These are phyloP conservation scores for Arthrinium puccinioides DNA, from an alignment of 2,329 filamentous ascomycete genomes.

Conservation along the genomic window DNA sequence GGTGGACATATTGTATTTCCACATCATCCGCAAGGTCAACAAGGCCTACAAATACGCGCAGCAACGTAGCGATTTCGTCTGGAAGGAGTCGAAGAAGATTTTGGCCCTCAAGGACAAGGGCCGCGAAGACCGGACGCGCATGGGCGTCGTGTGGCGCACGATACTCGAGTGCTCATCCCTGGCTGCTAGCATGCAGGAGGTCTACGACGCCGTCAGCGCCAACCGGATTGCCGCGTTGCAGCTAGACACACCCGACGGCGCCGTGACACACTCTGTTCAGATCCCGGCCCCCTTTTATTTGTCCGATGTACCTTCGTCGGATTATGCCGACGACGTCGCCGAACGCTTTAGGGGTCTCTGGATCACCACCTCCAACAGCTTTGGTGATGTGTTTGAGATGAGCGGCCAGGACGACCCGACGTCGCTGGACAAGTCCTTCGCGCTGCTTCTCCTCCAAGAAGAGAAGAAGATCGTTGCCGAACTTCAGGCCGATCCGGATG, in stretches of 20 bases:
- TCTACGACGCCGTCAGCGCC: conserved; percentile 73
- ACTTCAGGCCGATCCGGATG: conserved; percentile 69
- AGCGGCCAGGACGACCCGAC: conserved; percentile 47
- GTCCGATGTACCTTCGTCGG: conserved; percentile 57
- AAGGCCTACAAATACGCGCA: conserved; percentile 92
- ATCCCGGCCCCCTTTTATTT: conserved; percentile 63
- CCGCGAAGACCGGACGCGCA: conserved; percentile 52
- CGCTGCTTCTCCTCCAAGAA: conserved; percentile 76
- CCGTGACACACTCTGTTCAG: conserved; percentile 55
- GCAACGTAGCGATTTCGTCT: conserved; percentile 82
- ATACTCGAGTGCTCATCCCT: conserved; percentile 68
- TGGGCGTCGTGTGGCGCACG: conserved; percentile 62
- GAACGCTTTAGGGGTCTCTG: conserved; percentile 68
- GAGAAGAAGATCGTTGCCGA: conserved; percentile 67
- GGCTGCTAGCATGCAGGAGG: conserved; percentile 72
- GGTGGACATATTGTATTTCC: conserved; percentile 71
- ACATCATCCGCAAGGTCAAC: conserved; percentile 86
- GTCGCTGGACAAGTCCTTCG: conserved; percentile 78
- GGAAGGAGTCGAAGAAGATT: conserved; percentile 82
- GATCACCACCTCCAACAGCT: conserved; percentile 79
- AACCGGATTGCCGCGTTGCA: conserved; percentile 82
- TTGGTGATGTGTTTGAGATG: conserved; percentile 53
- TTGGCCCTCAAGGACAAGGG: conserved; percentile 75
- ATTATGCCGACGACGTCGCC: conserved; percentile 52
- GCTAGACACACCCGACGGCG: conserved; percentile 55